phyloP scores from a whole-genome alignment of 75 land plant species.

The Picea sitchensis region DNA sequence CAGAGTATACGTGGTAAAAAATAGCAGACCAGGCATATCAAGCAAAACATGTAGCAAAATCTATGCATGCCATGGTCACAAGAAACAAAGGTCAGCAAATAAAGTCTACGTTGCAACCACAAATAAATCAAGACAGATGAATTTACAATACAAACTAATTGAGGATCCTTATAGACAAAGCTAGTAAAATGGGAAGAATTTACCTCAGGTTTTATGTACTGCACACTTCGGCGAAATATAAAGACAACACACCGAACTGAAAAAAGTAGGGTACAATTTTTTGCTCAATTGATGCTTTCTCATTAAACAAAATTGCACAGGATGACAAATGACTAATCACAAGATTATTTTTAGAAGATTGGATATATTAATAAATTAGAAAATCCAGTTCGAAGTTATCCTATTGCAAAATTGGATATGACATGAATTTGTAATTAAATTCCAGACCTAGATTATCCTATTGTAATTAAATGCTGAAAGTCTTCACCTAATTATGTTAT shows the following conservation, averaged over 20 bases:
- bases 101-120: background rate
- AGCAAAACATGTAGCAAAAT: constrained; percentile 64
- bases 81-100: background rate
- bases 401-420: background rate
- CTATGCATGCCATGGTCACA: constrained; percentile 20
- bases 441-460: background rate
- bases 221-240: constrained; percentile 54
- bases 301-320: background rate
- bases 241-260: constrained; percentile 67
- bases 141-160: constrained; percentile 3
- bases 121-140: background rate
- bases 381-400: background rate
- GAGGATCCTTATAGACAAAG: background rate
- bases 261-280: background rate
- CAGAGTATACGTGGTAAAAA: constrained; percentile 84
- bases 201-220: constrained; percentile 59
- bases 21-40: constrained; percentile 77
- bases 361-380: background rate
- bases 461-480: background rate
- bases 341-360: background rate
- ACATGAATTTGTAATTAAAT: background rate
- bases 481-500: too few relatives aligned
- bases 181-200: background rate
- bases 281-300: constrained; percentile 3
- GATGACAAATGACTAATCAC: background rate